Percentiles rank a stretch among this genome's conserved stretches.
These are phyloP conservation scores for Hymenotorrendiella dingleyae DNA, from an alignment of 2,329 filamentous ascomycete genomes.

Conservation along the genomic window DNA sequence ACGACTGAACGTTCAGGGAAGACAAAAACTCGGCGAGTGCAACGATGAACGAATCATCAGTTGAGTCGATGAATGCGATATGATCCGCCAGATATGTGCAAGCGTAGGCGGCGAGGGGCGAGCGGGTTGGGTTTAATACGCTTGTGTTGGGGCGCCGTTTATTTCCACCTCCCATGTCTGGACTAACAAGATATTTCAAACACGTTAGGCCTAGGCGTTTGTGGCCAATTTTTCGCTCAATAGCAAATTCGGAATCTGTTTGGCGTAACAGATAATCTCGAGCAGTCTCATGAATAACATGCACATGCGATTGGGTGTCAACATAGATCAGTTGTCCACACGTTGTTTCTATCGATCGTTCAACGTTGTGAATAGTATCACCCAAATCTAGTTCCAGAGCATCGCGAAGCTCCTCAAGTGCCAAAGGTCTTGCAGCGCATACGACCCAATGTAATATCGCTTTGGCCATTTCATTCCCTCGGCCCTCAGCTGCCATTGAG, in stretches of 20 bases:
- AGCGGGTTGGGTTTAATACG: not conserved
- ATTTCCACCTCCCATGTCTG: constrained; percentile 13
- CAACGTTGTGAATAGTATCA: constrained; percentile 18
- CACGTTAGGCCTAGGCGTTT: constrained; percentile 24
- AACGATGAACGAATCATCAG: constrained; percentile 17
- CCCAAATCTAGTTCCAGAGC: constrained; percentile 29
- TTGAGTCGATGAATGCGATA: constrained; percentile 12
- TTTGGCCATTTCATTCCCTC: constrained; percentile 1
- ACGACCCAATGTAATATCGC: constrained; percentile 9
- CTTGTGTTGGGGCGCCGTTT: not conserved
- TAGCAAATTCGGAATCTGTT: constrained; percentile 22
- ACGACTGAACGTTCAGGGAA: constrained; percentile 21
- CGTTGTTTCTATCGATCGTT: constrained; percentile 21
- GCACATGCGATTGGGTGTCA: constrained; percentile 16
- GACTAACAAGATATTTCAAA: constrained; percentile 20
- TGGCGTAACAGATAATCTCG: constrained; percentile 26
- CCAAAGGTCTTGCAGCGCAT: constrained; percentile 20
- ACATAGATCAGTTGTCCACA: constrained; percentile 30
- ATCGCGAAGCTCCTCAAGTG: constrained; percentile 23
- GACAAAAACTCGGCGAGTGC: constrained; percentile 23
- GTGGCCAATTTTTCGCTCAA: constrained; percentile 21
- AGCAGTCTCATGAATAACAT: constrained; percentile 28
- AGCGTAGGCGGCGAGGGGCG: constrained; percentile 22
- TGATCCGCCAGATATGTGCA: constrained; percentile 24
- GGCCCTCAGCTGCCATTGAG: not conserved